A percentile compares a stretch with the other conserved stretches of the same genome.
phyloP scores from a whole-genome alignment of 164 flowering plant genomes.

The Paratinospora sagittata region DNA sequence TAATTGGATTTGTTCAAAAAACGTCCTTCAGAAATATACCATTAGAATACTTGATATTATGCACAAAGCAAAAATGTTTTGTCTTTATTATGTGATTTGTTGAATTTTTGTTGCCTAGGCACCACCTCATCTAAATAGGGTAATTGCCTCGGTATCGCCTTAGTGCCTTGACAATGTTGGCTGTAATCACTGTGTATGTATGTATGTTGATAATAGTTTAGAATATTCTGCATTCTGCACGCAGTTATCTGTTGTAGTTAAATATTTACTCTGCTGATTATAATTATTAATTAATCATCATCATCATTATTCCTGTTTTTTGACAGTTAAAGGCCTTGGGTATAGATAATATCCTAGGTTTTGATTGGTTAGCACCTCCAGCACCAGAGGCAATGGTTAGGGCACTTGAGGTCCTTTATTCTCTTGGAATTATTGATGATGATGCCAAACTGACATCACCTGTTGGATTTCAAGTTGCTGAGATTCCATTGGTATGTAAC shows the following conservation, averaged over 20 bases:
- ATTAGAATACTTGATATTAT: too few relatives aligned
- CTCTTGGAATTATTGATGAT: conserved; percentile 85
- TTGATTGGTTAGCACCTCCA: conserved; percentile 97
- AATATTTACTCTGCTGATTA: conserved; percentile 11
- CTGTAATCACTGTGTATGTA: neutral
- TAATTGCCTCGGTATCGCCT: too few relatives aligned
- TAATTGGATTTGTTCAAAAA: too few relatives aligned
- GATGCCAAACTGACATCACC: conserved; percentile 98
- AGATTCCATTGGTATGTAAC: conserved; percentile 75
- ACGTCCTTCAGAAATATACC: too few relatives aligned
- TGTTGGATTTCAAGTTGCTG: conserved; percentile 90
- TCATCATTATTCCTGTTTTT: conserved; percentile 8
- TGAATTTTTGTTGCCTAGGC: too few relatives aligned
- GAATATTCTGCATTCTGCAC: neutral
- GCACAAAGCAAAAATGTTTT: too few relatives aligned
- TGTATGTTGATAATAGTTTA: neutral
- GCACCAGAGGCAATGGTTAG: conserved; percentile 89
- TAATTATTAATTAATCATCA: neutral
- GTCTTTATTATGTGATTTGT: too few relatives aligned
- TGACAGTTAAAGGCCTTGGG: conserved; percentile 88
- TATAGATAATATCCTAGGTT: conserved; percentile 92
- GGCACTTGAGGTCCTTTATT: conserved; percentile 90
- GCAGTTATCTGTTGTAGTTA: neutral
- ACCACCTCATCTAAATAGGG: too few relatives aligned
- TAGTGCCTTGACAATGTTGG: too few relatives aligned